Base-by-base conservation (phyloP, 1,139 yeast species). In the Saccharomycopsis crataegensis region DNA sequence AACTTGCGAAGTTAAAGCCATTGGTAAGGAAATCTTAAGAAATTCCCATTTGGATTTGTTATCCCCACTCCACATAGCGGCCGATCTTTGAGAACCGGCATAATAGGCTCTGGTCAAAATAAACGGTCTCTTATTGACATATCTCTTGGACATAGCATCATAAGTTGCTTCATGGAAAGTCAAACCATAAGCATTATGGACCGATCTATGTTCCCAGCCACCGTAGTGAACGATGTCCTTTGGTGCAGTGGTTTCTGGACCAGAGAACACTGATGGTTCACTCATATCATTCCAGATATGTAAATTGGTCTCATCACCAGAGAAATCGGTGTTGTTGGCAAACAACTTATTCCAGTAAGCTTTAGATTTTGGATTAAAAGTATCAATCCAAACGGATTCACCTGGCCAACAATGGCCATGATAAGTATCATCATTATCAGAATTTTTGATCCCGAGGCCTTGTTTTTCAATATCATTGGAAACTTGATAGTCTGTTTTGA, bases 351-450 rank as follows among this genome's bases (percentile, higher is more conserved):
- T 67, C 98, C 98, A 93, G 59, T 76, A 76, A 7, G 64, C 64
- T 54, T 73, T 78, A 1, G 88, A 78, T 1, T 70, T 65, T 0
- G 94, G 90, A 62, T 83, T 79, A 58, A 89, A 69, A 0, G 96
- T 76, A 62, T 93, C 99, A 50, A 93, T 79, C 98, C 99, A 93
- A 2, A 89, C 76, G 0, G 96, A 86, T 62, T 87, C 91, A 0
- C 99, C 99, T 0, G 99, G 98, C 99, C 99, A 93, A 69, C 99
- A 93, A 67, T 90, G 94, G 2, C 97, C 99, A 57, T 78, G 74
- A 65, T 75, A 91, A 2, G 82, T 70, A 1, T 71, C 67, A 47
- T 80, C 81, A 22, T 75, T 74, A 55, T 76, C 71, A 1, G 73
- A 67, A 57, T 75, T 71, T 54, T 65, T 64, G 9, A 84, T 68